Conservation (phyloP, 768 basidiomycete species). For the Mycena leptocephala region DNA sequence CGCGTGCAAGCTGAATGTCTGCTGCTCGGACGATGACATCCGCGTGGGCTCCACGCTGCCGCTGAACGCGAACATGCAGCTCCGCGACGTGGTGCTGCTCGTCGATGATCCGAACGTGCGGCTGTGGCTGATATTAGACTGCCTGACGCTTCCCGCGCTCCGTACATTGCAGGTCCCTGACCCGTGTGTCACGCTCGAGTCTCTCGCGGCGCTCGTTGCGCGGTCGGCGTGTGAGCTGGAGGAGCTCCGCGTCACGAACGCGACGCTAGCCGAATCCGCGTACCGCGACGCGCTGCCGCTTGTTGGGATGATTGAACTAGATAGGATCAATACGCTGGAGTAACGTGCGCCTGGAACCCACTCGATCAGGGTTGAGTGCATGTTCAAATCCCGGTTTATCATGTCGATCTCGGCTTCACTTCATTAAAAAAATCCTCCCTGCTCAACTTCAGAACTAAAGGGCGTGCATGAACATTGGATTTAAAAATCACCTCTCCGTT, state of each 20-base stretch:
- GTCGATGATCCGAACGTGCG: neutral
- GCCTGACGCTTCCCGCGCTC: neutral
- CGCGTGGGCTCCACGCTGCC: neutral
- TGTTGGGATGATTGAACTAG: neutral
- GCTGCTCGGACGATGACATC: neutral
- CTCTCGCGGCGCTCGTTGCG: neutral
- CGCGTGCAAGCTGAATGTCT: neutral
- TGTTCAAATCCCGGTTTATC: no score
- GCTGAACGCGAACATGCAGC: neutral
- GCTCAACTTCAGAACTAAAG: no score
- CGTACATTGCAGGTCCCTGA: neutral
- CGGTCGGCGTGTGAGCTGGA: neutral
- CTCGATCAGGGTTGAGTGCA: no score
- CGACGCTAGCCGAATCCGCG: neutral
- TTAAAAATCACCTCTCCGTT: neutral
- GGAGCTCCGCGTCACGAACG: neutral
- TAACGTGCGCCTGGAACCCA: no score
- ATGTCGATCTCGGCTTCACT: no score
- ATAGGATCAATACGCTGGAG: neutral
- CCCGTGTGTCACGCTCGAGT: neutral
- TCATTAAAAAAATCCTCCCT: no score
- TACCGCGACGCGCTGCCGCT: neutral
- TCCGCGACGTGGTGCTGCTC: neutral
- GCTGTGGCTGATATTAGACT: neutral
- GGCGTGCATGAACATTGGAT: neutral